Conservation (phyloP, 768 basidiomycete genomes). For the Psilocybe cyanescens region DNA sequence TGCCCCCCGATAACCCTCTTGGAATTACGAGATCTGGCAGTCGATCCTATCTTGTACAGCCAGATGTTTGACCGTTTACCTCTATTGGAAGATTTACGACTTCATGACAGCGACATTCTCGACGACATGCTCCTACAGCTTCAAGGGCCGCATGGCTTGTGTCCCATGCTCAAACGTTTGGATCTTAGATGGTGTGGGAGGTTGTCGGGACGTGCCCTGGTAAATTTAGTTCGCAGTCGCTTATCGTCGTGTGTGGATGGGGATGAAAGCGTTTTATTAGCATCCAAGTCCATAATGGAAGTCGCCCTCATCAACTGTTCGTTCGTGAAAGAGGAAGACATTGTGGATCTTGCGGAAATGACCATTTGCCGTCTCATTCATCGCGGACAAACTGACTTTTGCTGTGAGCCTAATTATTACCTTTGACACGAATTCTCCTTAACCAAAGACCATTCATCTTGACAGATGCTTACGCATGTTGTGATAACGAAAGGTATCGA, state of each 20-base stretch:
- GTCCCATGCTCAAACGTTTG: slow-evolving; percentile 49
- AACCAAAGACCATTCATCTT: slow-evolving; percentile 5
- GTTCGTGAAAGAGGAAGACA: slow-evolving; percentile 56
- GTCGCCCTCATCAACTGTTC: slow-evolving; percentile 61
- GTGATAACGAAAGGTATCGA: slow-evolving; percentile 58
- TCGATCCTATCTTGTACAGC: slow-evolving; percentile 42
- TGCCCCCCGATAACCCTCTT: slow-evolving; percentile 41
- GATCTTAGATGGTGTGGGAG: slow-evolving; percentile 67
- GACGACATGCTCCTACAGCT: slow-evolving; percentile 45
- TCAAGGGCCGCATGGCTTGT: slow-evolving; percentile 41
- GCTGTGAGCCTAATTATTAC: slow-evolving; percentile 44
- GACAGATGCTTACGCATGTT: slow-evolving; percentile 51
- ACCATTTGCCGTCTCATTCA: slow-evolving; percentile 52
- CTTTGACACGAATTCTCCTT: slow-evolving; percentile 1
- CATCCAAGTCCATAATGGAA: slow-evolving; percentile 28
- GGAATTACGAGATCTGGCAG: slow-evolving; percentile 53
- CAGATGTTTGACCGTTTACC: slow-evolving; percentile 32
- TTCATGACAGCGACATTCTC: slow-evolving; percentile 63
- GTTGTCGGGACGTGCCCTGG: slow-evolving; percentile 53
- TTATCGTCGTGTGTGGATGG: slow-evolving; percentile 5
- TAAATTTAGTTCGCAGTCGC: slow-evolving; percentile 50
- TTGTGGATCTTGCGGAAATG: slow-evolving; percentile 50
- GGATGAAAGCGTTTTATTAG: background rate
- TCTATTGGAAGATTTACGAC: slow-evolving; percentile 47
- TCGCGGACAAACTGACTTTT: slow-evolving; percentile 48